Conservation (phyloP, 2,329 filamentous ascomycete species). For the Botrytis galanthina region DNA sequence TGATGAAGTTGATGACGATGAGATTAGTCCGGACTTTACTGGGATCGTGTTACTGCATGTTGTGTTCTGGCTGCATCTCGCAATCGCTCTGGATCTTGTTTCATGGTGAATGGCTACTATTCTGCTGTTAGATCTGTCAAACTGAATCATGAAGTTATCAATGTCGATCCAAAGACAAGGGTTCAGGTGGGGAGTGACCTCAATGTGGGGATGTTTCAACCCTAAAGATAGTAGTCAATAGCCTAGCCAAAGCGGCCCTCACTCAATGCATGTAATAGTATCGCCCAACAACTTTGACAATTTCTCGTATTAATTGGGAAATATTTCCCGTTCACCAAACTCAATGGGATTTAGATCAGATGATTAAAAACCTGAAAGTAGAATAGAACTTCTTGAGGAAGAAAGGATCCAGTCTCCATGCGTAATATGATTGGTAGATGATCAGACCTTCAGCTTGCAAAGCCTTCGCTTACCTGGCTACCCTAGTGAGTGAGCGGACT, state of each 20-base stretch:
- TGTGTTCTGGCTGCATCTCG: neutral
- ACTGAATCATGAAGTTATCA: neutral
- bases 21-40: slow-evolving; percentile 8
- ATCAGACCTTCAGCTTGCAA: slow-evolving; percentile 14
- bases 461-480: neutral
- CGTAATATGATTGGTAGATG: neutral
- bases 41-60: neutral
- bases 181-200: neutral
- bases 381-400: neutral
- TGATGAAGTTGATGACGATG: neutral
- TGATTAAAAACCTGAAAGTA: neutral
- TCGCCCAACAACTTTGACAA: neutral
- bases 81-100: neutral
- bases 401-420: neutral
- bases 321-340: neutral
- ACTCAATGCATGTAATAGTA: neutral
- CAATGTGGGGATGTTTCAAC: slow-evolving; percentile 14
- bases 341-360: neutral
- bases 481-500: slow-evolving; percentile 11
- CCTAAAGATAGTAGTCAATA: neutral
- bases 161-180: slow-evolving; percentile 3
- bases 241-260: neutral
- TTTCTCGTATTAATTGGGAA: neutral
- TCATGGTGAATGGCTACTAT: neutral
- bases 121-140: neutral